A percentile compares a stretch with the other conserved stretches of the same genome.
These are phyloP conservation scores for Xylariales sp. DNA, from an alignment of 2,329 filamentous ascomycete species.

Conservation along the genomic window DNA sequence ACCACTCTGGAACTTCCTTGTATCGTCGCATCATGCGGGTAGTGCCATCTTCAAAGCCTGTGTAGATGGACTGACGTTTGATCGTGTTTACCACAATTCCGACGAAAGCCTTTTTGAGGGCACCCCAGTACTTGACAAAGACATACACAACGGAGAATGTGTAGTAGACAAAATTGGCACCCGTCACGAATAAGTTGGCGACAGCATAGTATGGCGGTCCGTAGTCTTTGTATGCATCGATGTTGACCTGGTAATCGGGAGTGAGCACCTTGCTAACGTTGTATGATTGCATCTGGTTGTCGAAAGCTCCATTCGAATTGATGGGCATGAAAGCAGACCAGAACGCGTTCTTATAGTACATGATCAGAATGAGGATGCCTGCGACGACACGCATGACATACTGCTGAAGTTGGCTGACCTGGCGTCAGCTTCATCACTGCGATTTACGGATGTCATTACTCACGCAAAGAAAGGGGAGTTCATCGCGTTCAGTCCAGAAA, in stretches of 20 bases:
- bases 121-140: slow-evolving; percentile 28
- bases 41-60: slow-evolving; percentile 37
- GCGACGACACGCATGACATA: slow-evolving; percentile 20
- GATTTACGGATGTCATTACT: slow-evolving; percentile 14
- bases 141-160: slow-evolving; percentile 29
- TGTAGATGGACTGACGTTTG: slow-evolving; percentile 10
- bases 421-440: slow-evolving; percentile 17
- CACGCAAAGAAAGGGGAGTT: slow-evolving; percentile 20
- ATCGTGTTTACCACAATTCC: slow-evolving; percentile 15
- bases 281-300: slow-evolving; percentile 12
- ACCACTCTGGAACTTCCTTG: slow-evolving; percentile 39
- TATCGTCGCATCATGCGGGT: slow-evolving; percentile 39
- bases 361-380: slow-evolving; percentile 17
- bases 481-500: slow-evolving; percentile 22
- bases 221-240: slow-evolving; percentile 31
- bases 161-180: slow-evolving; percentile 23
- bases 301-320: slow-evolving; percentile 6
- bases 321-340: slow-evolving; percentile 27
- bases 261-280: slow-evolving; percentile 22
- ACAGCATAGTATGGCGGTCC: slow-evolving; percentile 17
- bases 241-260: slow-evolving; percentile 25
- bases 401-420: slow-evolving; percentile 22
- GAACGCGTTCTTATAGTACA: slow-evolving; percentile 13
- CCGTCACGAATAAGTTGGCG: slow-evolving; percentile 26
- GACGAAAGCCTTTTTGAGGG: slow-evolving; percentile 29